Evolutionary conservation across 2,329 filamentous ascomycete genomes (phyloP).

Genomic region (Thielaviopsis ethacetica): DNA sequence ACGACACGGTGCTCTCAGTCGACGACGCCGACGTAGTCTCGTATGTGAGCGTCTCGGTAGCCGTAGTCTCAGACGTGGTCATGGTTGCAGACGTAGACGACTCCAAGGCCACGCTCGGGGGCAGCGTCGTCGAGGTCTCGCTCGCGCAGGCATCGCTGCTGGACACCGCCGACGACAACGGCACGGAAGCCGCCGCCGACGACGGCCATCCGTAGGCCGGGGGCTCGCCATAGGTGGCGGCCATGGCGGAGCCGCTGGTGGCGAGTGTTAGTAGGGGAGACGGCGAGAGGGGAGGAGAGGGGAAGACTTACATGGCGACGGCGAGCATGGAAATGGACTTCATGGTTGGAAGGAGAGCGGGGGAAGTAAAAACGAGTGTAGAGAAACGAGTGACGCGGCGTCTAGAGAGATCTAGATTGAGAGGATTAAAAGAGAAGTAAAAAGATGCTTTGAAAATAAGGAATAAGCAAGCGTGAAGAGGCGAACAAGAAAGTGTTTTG

Average conservation of each 20-base stretch:
- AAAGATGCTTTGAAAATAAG: not conserved
- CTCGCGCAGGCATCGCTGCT: not conserved
- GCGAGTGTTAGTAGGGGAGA: not conserved
- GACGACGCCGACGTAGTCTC: not conserved
- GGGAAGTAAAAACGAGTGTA: not conserved
- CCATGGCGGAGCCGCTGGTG: conserved; percentile 5
- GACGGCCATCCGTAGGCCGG: not conserved
- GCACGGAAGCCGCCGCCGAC: not conserved
- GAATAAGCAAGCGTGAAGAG: no score
- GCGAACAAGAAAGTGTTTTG: no score
- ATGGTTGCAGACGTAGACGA: not conserved
- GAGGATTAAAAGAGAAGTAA: not conserved
- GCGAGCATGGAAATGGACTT: conserved; percentile 7
- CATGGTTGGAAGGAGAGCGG: not conserved
- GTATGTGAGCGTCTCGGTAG: not conserved
- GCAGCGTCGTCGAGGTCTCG: not conserved
- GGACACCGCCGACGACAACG: not conserved
- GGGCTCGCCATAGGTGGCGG: conserved; percentile 4
- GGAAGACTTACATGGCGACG: conserved; percentile 3
- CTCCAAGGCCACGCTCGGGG: not conserved
- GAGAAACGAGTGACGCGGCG: not conserved
- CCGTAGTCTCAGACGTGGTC: not conserved
- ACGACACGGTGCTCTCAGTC: not conserved
- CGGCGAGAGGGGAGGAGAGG: not conserved
- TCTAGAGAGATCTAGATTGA: not conserved